A percentile compares a stretch with the other conserved stretches of the same genome.
These are phyloP conservation scores for Smittium culicis DNA, from an alignment of 371 early-diverging fungal species.

Conservation along the genomic window DNA sequence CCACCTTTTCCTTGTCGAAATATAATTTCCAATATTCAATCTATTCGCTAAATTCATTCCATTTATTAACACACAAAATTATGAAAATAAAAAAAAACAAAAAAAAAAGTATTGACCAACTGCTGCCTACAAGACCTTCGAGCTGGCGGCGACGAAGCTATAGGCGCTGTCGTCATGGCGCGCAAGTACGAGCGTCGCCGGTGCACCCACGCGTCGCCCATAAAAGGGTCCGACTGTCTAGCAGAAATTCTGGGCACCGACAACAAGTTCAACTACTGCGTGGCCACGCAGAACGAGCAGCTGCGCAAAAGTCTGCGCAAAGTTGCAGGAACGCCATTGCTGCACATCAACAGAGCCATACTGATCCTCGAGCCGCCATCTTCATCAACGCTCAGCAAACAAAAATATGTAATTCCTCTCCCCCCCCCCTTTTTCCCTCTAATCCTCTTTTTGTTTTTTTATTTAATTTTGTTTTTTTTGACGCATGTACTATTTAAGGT, in stretches of 20 bases:
- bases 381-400: not conserved
- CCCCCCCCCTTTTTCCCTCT: too few species aligned
- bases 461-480: not conserved
- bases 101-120: slow-evolving; percentile 62
- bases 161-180: slow-evolving; percentile 42
- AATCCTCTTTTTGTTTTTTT: not conserved
- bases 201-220: slow-evolving; percentile 55
- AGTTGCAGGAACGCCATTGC: slow-evolving; percentile 70
- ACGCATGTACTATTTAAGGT: not conserved
- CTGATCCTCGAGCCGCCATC: slow-evolving; percentile 57
- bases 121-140: slow-evolving; percentile 64
- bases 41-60: not conserved
- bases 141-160: slow-evolving; percentile 42
- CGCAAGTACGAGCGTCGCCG: slow-evolving; percentile 59
- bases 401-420: slow-evolving; percentile 28
- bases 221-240: slow-evolving; percentile 59
- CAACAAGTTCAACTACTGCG: slow-evolving; percentile 66
- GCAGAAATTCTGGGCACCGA: slow-evolving; percentile 40
- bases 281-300: slow-evolving; percentile 59
- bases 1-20: not conserved
- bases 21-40: not conserved
- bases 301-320: slow-evolving; percentile 48
- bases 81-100: slow-evolving; percentile 33
- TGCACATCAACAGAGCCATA: slow-evolving; percentile 62
- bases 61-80: not conserved